Percentiles rank a stretch among this genome's conserved stretches.
Conservation (phyloP, 495 filamentous ascomycete genomes). For the Apiosordaria backusii region DNA sequence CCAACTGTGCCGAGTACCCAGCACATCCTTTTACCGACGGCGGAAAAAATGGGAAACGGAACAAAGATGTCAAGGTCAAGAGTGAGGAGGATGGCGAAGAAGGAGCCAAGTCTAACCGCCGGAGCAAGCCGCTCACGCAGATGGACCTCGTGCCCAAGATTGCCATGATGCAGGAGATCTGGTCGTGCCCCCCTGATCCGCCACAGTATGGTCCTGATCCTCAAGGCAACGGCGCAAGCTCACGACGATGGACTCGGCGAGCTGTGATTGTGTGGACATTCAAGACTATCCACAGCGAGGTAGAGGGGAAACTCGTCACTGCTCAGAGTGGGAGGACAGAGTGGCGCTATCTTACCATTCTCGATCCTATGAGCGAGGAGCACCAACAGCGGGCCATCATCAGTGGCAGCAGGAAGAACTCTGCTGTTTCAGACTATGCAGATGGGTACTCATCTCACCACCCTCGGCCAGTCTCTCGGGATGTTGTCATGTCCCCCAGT, state of each 20-base stretch:
- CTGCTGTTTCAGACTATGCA: slow-evolving; percentile 1
- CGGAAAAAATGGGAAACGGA: slow-evolving; percentile 13
- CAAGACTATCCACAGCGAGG: slow-evolving; percentile 41
- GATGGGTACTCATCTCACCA: neutral
- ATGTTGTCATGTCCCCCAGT: slow-evolving; percentile 43
- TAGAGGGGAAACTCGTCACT: slow-evolving; percentile 26
- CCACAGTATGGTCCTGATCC: slow-evolving; percentile 10
- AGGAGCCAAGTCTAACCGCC: slow-evolving; percentile 2
- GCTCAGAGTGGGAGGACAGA: slow-evolving; percentile 30
- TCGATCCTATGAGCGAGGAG: slow-evolving; percentile 44
- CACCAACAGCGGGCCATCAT: slow-evolving; percentile 44
- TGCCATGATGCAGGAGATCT: slow-evolving; percentile 52
- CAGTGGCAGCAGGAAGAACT: slow-evolving; percentile 15
- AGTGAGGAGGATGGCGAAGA: slow-evolving; percentile 20
- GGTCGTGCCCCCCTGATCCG: slow-evolving; percentile 37
- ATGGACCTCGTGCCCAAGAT: slow-evolving; percentile 46
- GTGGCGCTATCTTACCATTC: slow-evolving; percentile 48
- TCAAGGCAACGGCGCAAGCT: neutral
- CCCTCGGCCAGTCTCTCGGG: slow-evolving; percentile 25
- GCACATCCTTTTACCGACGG: slow-evolving; percentile 27
- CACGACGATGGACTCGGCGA: slow-evolving; percentile 39
- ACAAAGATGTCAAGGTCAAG: slow-evolving; percentile 7
- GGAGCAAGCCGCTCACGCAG: slow-evolving; percentile 31
- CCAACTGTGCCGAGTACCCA: slow-evolving; percentile 43
- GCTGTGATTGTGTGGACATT: slow-evolving; percentile 49